Evolutionary conservation across 139 green algal genomes (phyloP).

Genomic region (Coccomyxa sp.): DNA sequence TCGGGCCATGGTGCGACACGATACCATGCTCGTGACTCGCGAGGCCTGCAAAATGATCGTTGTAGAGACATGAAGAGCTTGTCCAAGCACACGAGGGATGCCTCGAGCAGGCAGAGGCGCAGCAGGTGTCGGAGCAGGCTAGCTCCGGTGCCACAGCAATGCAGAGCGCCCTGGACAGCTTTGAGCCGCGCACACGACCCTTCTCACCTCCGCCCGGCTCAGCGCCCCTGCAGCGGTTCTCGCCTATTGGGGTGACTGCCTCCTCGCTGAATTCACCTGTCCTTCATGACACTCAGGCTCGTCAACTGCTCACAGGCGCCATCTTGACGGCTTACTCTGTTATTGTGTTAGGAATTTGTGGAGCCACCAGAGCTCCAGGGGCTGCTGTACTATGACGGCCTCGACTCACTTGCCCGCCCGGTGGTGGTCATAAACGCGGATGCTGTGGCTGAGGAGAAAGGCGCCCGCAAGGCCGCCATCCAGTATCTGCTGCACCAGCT

Average conservation of each 20-base stretch:
- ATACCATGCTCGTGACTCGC: background rate
- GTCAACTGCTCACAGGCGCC: background rate
- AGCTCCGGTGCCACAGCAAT: background rate
- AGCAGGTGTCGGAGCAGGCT: background rate
- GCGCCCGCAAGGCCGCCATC: conserved; percentile 35
- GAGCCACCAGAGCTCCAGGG: conserved; percentile 18
- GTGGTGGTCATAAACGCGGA: conserved; percentile 74
- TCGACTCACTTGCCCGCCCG: conserved; percentile 60
- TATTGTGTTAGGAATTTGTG: background rate
- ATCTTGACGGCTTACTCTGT: too few species aligned
- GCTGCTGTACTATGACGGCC: conserved; percentile 53
- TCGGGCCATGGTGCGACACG: background rate
- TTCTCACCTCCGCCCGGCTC: conserved; percentile 8
- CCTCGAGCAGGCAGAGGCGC: background rate
- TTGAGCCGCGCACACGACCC: background rate
- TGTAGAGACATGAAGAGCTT: too few species aligned
- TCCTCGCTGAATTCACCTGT: background rate
- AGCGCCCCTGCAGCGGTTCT: background rate
- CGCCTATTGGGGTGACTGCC: background rate
- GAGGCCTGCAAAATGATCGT: background rate
- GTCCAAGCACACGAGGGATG: background rate
- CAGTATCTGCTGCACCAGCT: conserved; percentile 45
- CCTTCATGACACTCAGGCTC: background rate
- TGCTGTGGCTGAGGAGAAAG: conserved; percentile 37
- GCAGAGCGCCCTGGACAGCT: conserved; percentile 2